Percentiles rank a stretch among this genome's conserved stretches.
Conservation (phyloP, 2,329 filamentous ascomycete species). For the Colletotrichum kahawae region DNA sequence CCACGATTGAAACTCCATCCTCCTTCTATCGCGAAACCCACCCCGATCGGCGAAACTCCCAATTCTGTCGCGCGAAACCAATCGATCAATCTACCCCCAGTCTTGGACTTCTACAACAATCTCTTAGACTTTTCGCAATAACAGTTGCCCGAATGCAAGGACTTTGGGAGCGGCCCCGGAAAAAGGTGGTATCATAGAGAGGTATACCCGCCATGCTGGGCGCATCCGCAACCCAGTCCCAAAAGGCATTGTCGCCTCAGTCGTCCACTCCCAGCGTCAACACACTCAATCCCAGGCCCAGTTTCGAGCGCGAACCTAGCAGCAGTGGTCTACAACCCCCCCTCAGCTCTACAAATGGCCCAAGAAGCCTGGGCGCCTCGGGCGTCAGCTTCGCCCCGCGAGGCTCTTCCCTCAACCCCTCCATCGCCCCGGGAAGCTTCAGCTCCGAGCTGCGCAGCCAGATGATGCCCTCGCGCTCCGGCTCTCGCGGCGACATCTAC, state of each 20-base stretch:
- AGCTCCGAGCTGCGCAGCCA: slow-evolving; percentile 83
- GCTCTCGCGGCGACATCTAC: slow-evolving; percentile 59
- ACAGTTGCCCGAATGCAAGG: slow-evolving; percentile 23
- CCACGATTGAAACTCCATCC: background rate
- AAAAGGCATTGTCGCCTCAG: slow-evolving; percentile 53
- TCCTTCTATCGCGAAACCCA: background rate
- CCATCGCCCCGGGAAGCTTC: slow-evolving; percentile 82
- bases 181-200: slow-evolving; percentile 24
- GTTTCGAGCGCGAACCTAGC: slow-evolving; percentile 60
- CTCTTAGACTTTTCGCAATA: background rate
- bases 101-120: background rate
- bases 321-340: slow-evolving; percentile 50
- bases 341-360: slow-evolving; percentile 25
- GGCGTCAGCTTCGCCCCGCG: slow-evolving; percentile 69
- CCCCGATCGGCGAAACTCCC: background rate
- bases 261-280: slow-evolving; percentile 40
- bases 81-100: background rate
- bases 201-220: slow-evolving; percentile 50
- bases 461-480: slow-evolving; percentile 68
- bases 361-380: slow-evolving; percentile 56
- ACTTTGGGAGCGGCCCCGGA: slow-evolving; percentile 17
- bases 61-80: background rate
- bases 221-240: slow-evolving; percentile 58
- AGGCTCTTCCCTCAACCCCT: slow-evolving; percentile 72
- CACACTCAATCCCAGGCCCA: slow-evolving; percentile 42